These are phyloP conservation scores for Nelumbo lutea DNA, from an alignment of 164 flowering plant genomes.

Conservation along the genomic window DNA sequence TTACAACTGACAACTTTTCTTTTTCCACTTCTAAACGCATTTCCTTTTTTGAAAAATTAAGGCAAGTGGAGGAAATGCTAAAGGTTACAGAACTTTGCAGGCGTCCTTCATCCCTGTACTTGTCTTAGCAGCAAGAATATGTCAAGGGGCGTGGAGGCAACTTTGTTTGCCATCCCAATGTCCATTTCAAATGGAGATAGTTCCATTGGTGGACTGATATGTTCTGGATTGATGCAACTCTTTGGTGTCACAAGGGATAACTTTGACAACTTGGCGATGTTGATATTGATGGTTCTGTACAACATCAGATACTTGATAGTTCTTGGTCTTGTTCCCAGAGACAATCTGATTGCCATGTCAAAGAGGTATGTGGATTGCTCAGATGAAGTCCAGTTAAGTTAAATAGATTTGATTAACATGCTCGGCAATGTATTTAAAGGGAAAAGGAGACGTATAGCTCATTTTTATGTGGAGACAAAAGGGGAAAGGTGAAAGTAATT, in stretches of 20 bases:
- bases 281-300: constrained; percentile 58
- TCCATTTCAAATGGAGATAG: constrained; percentile 92
- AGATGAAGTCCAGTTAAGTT: constrained; percentile 59
- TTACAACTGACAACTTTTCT: too few species aligned
- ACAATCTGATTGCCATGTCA: constrained; percentile 31
- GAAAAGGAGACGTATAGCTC: too few species aligned
- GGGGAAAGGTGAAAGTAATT: too few species aligned
- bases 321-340: constrained; percentile 76
- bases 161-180: constrained; percentile 96
- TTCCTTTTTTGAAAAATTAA: neutral
- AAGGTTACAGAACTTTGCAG: constrained; percentile 30
- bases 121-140: constrained; percentile 85
- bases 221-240: constrained; percentile 85
- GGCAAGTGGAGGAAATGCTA: neutral
- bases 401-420: too few species aligned
- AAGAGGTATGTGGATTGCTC: constrained; percentile 43
- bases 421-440: too few species aligned
- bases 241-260: constrained; percentile 85
- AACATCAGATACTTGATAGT: constrained; percentile 87
- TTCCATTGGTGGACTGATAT: constrained; percentile 79
- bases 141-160: constrained; percentile 96
- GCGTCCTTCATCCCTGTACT: constrained; percentile 98
- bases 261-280: constrained; percentile 60
- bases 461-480: too few species aligned
- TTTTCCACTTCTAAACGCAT: too few species aligned